These are phyloP conservation scores for Sphaerobolus stellatus DNA, from an alignment of 1,284 basidiomycete species.

Conservation along the genomic window DNA sequence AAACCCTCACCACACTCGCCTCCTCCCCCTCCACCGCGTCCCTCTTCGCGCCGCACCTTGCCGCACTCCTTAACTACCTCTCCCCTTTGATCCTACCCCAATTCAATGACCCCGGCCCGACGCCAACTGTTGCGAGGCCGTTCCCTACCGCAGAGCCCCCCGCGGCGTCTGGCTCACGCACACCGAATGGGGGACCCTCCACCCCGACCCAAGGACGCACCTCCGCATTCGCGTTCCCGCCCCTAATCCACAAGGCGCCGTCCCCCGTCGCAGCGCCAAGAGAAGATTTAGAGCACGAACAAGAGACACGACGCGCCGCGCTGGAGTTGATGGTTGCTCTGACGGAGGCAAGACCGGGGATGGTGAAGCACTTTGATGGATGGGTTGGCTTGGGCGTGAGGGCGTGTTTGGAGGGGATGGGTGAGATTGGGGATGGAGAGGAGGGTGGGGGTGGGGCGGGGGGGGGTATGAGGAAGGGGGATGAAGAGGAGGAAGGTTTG, in stretches of 20 bases:
- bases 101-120: slow-evolving; percentile 62
- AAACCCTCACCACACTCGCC: slow-evolving; percentile 63
- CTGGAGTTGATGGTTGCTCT: slow-evolving; percentile 78
- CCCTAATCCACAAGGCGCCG: slow-evolving; percentile 22
- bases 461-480: slow-evolving; percentile 73
- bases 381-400: slow-evolving; percentile 69
- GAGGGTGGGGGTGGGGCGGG: slow-evolving; percentile 59
- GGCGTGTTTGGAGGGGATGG: slow-evolving; percentile 78
- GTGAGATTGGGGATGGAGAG: slow-evolving; percentile 61
- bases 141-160: slow-evolving; percentile 11
- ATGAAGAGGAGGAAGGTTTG: slow-evolving; percentile 53
- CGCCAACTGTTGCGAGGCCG: slow-evolving; percentile 61
- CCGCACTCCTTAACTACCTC: slow-evolving; percentile 61
- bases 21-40: slow-evolving; percentile 50
- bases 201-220: slow-evolving; percentile 14
- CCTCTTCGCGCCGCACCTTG: slow-evolving; percentile 67
- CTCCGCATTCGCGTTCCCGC: slow-evolving; percentile 55
- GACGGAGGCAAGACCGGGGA: slow-evolving; percentile 62
- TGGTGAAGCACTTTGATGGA: slow-evolving; percentile 63
- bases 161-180: slow-evolving; percentile 19
- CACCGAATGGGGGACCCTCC: slow-evolving; percentile 15
- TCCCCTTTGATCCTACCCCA: slow-evolving; percentile 61
- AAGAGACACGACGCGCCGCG: slow-evolving; percentile 60
- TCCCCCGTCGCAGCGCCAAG: slow-evolving; percentile 17
- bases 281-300: slow-evolving; percentile 42